Evolutionary conservation across 1,284 basidiomycete genomes (phyloP), one percentile per base, ranked within the genome.

Genomic region (Inonotus obliquus): DNA sequence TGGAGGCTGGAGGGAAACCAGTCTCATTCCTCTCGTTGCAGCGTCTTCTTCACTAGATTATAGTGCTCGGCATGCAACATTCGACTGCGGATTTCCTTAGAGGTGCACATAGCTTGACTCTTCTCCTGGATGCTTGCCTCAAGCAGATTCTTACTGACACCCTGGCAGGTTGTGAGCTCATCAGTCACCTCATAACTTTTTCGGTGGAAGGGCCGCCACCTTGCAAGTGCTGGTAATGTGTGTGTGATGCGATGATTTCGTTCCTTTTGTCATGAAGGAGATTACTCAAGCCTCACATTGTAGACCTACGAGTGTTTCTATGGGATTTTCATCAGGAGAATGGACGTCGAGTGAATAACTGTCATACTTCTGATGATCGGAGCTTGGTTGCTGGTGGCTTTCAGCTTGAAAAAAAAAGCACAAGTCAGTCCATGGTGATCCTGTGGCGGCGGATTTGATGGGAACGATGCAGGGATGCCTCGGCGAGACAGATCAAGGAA

Each of bases 181-280:
- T 71, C 78, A 73, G 21, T 87, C 86, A 92, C 66, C 79, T 81
- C 2, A 77, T 92, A 2, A 72, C 79, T 0, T 85, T 90, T 68
- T 89, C 76, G 76, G 2, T 75, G 78, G 6, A 80, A 81, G 44
- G 87, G 87, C 0, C 76, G 83, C 62, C 91, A 85, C 78, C 72
- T 92, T 35, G 89, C 88, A 0, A 89, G 85, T 69, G 90, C 84
- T 13, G 89, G 90, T 29, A 90, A 92, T n/a, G n/a, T n/a, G n/a
- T n/a, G n/a, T 70, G 89, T 89, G 87, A 69, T 59, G 77, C 66
- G 10, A 62, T 11, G 13, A 25, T 25, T 53, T 2, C 11, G 4
- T n/a, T n/a, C n/a, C 45, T 48, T 48, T 10, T 48, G 17, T n/a
- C n/a, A n/a, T n/a, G 45, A 21, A 21, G 3, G 21, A 19, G 45